phyloP scores from a whole-genome alignment of 2,329 filamentous ascomycete species.

The Dendrostoma leiphaemia region DNA sequence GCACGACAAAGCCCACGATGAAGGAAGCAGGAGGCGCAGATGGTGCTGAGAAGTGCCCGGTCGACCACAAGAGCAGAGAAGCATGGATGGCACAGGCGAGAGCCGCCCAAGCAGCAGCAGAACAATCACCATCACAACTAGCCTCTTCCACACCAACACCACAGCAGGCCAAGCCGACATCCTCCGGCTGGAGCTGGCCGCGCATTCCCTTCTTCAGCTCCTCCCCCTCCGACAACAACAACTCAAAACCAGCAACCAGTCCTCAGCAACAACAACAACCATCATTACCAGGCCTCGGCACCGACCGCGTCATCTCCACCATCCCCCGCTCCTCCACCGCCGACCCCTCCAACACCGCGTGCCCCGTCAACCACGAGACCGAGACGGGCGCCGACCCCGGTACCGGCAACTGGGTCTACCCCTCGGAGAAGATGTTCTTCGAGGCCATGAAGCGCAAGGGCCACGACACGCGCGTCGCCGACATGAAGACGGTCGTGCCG shows the following conservation, averaged over 20 bases:
- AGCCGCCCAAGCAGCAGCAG: constrained; percentile 41
- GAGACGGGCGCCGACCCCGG: constrained; percentile 69
- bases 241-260: neutral
- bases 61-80: constrained; percentile 85
- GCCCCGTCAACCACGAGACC: constrained; percentile 66
- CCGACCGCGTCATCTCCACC: constrained; percentile 71
- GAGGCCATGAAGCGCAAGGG: constrained; percentile 93
- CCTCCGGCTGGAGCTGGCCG: constrained; percentile 36
- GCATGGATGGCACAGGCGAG: constrained; percentile 76
- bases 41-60: constrained; percentile 63
- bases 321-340: constrained; percentile 65
- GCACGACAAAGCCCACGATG: neutral
- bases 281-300: constrained; percentile 46
- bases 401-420: constrained; percentile 94
- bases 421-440: constrained; percentile 96
- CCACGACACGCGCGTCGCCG: constrained; percentile 65
- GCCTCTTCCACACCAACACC: constrained; percentile 9
- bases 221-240: constrained; percentile 23
- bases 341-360: constrained; percentile 32
- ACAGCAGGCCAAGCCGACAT: constrained; percentile 24
- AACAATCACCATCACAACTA: constrained; percentile 1
- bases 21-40: neutral
- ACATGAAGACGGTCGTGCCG: constrained; percentile 90
- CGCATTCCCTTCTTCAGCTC: constrained; percentile 39
- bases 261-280: constrained; percentile 17